A percentile compares a stretch with the other conserved stretches of the same genome.
Evolutionary conservation across 441 rosid species (phyloP).

Genomic region (Adansonia madagascariensis): DNA sequence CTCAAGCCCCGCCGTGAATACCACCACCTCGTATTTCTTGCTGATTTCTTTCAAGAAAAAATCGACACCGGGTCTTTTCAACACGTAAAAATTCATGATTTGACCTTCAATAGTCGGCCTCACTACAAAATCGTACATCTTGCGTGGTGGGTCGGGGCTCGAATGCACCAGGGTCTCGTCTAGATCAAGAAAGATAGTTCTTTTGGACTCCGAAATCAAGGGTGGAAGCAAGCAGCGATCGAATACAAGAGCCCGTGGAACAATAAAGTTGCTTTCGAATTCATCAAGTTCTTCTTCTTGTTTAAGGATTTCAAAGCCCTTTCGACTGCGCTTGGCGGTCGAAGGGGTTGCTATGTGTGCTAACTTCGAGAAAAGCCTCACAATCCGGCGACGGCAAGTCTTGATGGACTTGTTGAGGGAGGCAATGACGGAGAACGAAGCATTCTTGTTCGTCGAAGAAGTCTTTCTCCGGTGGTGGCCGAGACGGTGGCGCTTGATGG

Average conservation of each 20-base stretch:
- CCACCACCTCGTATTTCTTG: constrained; percentile 64
- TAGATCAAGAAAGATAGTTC: constrained; percentile 79
- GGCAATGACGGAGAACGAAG: constrained; percentile 41
- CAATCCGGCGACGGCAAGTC: constrained; percentile 62
- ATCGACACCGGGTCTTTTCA: constrained; percentile 85
- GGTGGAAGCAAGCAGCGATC: constrained; percentile 46
- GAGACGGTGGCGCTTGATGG: constrained; percentile 38
- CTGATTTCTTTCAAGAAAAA: constrained; percentile 57
- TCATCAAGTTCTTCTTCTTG: constrained; percentile 24
- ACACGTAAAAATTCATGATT: constrained; percentile 61
- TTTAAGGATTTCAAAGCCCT: constrained; percentile 59
- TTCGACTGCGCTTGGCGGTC: constrained; percentile 33
- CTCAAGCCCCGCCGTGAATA: constrained; percentile 81
- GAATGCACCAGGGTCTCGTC: constrained; percentile 89
- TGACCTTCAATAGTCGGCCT: constrained; percentile 68
- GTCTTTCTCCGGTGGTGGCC: constrained; percentile 44
- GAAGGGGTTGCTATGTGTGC: constrained; percentile 44
- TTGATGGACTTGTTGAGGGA: constrained; percentile 61
- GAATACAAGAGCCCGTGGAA: constrained; percentile 25
- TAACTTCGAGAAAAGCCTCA: constrained; percentile 66
- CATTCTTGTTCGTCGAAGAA: constrained; percentile 36
- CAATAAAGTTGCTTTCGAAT: constrained; percentile 11
- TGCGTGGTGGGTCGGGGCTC: constrained; percentile 61
- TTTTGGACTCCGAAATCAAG: constrained; percentile 39
- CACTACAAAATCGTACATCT: constrained; percentile 60